Evolutionary conservation across 768 basidiomycete species (phyloP), one percentile per base, ranked within the genome.

Genomic region (Pholiota conissans): DNA sequence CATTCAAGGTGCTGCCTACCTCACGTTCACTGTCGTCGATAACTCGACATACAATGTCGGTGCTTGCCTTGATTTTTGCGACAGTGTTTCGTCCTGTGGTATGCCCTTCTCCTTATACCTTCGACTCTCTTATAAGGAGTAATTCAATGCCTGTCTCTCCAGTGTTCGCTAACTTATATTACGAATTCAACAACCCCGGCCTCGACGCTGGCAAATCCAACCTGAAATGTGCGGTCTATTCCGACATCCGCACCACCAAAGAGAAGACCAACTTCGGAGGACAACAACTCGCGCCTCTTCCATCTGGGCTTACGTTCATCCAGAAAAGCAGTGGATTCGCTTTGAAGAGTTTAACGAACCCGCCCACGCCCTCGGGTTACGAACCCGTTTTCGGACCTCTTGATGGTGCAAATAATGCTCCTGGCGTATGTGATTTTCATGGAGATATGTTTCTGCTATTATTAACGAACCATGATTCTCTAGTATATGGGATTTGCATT

Each of bases 401-500:
- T 20, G 10, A 49, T 18, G 49, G 49, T 20, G 29, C 49, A 3
- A 32, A 32, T n/a, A 49, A 49, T 49, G 49, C 49, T 3, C 49
- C 49, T 11, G 28, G 49, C 3, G 40, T 42, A 42, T 5, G 40
- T 42, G 16, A 42, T 20, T 8, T 16, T 37, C 35, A 24, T 18
- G 16, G 20, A 40, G 4, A 13, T 13, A 6, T 6, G 6, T 32
- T 40, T 22, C 39, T 11, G 4, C 8, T 40, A 22, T 9, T 4
- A 10, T 39, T 4, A 39, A 9, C 4, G 37, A 8, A 10, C 4
- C 16, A 4, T n/a, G 20, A 18, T 40, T 16, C 20, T 40, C 39
- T 40, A 80, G 80, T 82, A 81, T 61, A 80, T 80, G 79, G 79
- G 79, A 53, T 82, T 78, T 55, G 76, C 73, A 6, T 80, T 80